A percentile compares a stretch with the other conserved stretches of the same genome.
These are phyloP conservation scores for Meredithiella fracta DNA, from an alignment of 2,329 filamentous ascomycete genomes.

Conservation along the genomic window DNA sequence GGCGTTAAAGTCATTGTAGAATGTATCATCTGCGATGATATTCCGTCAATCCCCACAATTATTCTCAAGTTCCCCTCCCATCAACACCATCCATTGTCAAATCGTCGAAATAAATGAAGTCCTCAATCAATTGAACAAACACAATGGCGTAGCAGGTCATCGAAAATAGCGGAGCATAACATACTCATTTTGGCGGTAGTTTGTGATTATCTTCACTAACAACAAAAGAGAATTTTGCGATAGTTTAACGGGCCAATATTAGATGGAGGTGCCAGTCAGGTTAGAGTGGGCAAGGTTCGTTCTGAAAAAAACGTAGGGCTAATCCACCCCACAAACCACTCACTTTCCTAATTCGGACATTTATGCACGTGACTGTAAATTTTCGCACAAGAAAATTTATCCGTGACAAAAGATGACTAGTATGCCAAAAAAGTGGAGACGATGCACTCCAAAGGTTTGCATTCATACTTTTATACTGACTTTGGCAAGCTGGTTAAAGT, in stretches of 20 bases:
- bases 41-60: not conserved
- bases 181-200: slow-evolving; percentile 42
- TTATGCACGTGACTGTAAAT: not conserved
- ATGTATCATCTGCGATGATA: not conserved
- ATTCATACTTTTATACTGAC: too few species aligned
- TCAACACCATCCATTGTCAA: not conserved
- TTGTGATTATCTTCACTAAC: slow-evolving; percentile 16
- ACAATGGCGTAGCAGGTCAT: not conserved
- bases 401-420: not conserved
- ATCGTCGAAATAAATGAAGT: not conserved
- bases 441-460: not conserved
- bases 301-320: not conserved
- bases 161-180: slow-evolving; percentile 19
- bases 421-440: not conserved
- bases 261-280: slow-evolving; percentile 11
- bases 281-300: slow-evolving; percentile 10
- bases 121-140: not conserved
- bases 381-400: not conserved
- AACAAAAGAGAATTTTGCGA: slow-evolving; percentile 13
- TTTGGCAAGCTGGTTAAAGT: too few species aligned
- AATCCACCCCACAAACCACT: slow-evolving; percentile 3
- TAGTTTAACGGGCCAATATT: slow-evolving; percentile 13
- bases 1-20: too few species aligned
- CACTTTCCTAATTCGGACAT: not conserved
- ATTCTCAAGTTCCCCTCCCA: not conserved